Evolutionary conservation across 2,329 filamentous ascomycete species (phyloP), one percentile per base, ranked within the genome.

Genomic region (Fusarium chlamydosporum): DNA sequence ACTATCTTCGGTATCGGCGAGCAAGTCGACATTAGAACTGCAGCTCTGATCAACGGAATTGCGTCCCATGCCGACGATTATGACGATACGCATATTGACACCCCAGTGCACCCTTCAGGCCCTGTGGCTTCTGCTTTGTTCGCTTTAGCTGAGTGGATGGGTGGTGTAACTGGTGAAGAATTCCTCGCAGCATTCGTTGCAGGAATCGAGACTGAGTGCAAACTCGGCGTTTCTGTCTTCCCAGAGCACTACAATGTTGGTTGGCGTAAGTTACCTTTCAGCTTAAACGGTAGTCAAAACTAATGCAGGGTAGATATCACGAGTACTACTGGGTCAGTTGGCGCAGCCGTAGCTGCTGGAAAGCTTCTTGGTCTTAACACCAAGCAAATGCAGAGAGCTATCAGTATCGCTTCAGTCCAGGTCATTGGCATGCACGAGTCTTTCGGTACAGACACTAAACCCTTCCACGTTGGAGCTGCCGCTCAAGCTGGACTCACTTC

Each of bases 391-490:
- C 47, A 57, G 23, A 43, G 31, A 29, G 37, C 55, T 15, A 57
- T 57, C 3, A 54, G 47, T 6, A 57, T 57, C 15, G 47, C 55
- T 3, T 54, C 55, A 2, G 23, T 57, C 15, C 55, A 57, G 15
- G 47, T 54, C 15, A 57, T 54, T 9, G 55, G 55, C 3, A 57
- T 54, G 55, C 47, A 57, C 5, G 55, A 43, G 15, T 57, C 47
- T 0, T 57, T 43, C 6, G 47, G 47, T 5, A 57, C 55, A 12
- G 47, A 57, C 12, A 57, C 55, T 2, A 57, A 57, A 3, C 55
- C 55, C 12, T 57, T 54, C 37, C 55, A 54, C 9, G 47, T 57
- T 23, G 47, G 47, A 7, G 47, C 37, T 4, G 47, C 55, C 8
- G 55, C 55, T 42, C 29, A 57, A 16, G 55, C 37, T 15, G 47